phyloP scores from a whole-genome alignment of 108 stramenopile species.

The Skeletonema potamos region DNA sequence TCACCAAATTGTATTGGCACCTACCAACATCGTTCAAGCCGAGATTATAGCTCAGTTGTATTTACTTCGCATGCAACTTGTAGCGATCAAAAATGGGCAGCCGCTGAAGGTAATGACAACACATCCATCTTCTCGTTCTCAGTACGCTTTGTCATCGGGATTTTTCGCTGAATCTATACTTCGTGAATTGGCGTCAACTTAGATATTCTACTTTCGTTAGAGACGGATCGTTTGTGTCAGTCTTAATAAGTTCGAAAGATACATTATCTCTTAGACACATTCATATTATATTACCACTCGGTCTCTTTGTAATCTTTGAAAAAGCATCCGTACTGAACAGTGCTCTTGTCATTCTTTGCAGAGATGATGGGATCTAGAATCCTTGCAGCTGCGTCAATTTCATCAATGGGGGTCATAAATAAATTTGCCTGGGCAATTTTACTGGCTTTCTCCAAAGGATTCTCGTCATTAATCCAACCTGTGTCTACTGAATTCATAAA shows the following conservation, averaged over 20 bases:
- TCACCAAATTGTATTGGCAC: slow-evolving; percentile 7
- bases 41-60: slow-evolving; percentile 16
- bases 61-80: slow-evolving; percentile 25
- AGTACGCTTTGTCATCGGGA: slow-evolving; percentile 10
- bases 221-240: background rate
- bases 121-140: slow-evolving; percentile 11
- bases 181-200: slow-evolving; percentile 20
- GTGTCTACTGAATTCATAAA: slow-evolving; percentile 94
- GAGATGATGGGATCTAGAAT: slow-evolving; percentile 84
- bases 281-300: slow-evolving; percentile 64
- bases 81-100: slow-evolving; percentile 25
- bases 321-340: slow-evolving; percentile 65
- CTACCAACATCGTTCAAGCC: slow-evolving; percentile 8
- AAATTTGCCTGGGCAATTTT: slow-evolving; percentile 75
- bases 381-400: slow-evolving; percentile 89
- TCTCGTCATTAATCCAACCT: slow-evolving; percentile 94
- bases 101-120: slow-evolving; percentile 1
- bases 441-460: slow-evolving; percentile 80
- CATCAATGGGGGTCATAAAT: slow-evolving; percentile 94
- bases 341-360: slow-evolving; percentile 49
- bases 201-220: slow-evolving; percentile 20
- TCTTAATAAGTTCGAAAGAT: background rate
- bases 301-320: slow-evolving; percentile 87
- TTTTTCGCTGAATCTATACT: slow-evolving; percentile 19
- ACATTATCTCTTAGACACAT: background rate